Base-by-base conservation (phyloP, 345 rosid genomes). In the Clarkia xantiana region DNA sequence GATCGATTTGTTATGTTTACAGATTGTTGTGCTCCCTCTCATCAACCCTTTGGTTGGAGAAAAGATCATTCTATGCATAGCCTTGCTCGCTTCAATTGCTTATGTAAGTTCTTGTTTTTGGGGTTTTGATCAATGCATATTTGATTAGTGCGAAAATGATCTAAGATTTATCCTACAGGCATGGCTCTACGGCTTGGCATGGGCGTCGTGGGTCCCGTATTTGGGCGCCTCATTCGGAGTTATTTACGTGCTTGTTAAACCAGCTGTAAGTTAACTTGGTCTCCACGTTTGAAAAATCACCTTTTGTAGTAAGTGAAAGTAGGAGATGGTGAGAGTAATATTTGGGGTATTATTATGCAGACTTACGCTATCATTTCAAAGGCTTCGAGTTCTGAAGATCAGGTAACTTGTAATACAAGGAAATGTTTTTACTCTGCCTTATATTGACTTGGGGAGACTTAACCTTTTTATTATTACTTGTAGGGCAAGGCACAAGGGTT, bases 201-300 rank as follows among this genome's bases (percentile, higher is more conserved):
- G 82, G 82, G 68, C 78, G 14, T 45, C 78, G 66, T 71, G 73
- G 82, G 77, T 73, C 42, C 70, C 82, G 6, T 77, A 71, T 62
- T 22, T 73, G 34, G 53, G 75, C 56, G 79, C 82, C 45, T 64
- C 82, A 3, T 77, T 77, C 40, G 79, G 76, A 56, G 78, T 68
- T 23, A 66, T 77, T 59, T 64, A 73, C 15, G 45, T 74, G 25
- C 69, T 77, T 12, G 71, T 71, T 44, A 68, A 62, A 43, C 82
- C 82, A 14, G 55, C 76, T 17, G 82, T 73, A 64, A 57, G 73
- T 52, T 11, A 29, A 2, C n/a, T 14, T 20, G 38, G 38, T 13
- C 18, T n/a, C 29, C 49, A 4, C 15, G 18, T 16, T 15, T 51
- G n/a, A 4, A 40, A 38, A 14, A 14, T 23, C 1, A 47, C 22